Evolutionary conservation across 1,284 basidiomycete species (phyloP), one percentile per base, ranked within the genome.

Genomic region (Apiotrichum siamense): DNA sequence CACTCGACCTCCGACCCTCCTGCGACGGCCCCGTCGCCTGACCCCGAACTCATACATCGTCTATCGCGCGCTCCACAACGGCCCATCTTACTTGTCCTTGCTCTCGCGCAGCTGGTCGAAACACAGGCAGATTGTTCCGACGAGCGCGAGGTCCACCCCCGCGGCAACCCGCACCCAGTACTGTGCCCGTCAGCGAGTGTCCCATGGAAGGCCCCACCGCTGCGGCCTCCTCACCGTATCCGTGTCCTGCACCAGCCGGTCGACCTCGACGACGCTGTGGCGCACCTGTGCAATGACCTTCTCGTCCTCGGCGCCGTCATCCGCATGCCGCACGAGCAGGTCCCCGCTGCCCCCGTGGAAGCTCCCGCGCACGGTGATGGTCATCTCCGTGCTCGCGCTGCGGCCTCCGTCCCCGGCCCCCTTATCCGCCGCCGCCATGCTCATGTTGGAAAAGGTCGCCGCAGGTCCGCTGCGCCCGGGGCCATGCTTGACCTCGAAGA

Each of bases 91-190:
- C n/a, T n/a, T 35, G 10, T n/a, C 41, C 18, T 32, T 20, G 9
- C 9, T 18, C 40, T 41, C 26, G 26, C 41, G 41, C 13, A 56
- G 55, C 59, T 76, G 74, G 52, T 75, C 74, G 45, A 76, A 66
- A 40, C 72, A 73, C 42, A 77, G 69, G 49, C 74, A 74, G 23
- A 77, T 59, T 4, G 74, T 75, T 2, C 73, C 66, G 23, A 77
- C 69, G 25, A 77, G 60, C 3, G 71, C 63, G 4, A 76, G 65
- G 50, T 77, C 76, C 7, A 77, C 74, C 10, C 72, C 70, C 0
- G 75, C 69, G 1, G 75, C 75, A 21, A 75, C 67, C 0, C 64
- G 69, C 9, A 75, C 66, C 33, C 63, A 64, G 61, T 76, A 75
- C 67, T 70, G 43, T 69, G 43, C 21, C 6, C 13, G 18, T 43